Evolutionary conservation across 164 flowering plant genomes (phyloP).

Genomic region (Stephania yunnanensis): DNA sequence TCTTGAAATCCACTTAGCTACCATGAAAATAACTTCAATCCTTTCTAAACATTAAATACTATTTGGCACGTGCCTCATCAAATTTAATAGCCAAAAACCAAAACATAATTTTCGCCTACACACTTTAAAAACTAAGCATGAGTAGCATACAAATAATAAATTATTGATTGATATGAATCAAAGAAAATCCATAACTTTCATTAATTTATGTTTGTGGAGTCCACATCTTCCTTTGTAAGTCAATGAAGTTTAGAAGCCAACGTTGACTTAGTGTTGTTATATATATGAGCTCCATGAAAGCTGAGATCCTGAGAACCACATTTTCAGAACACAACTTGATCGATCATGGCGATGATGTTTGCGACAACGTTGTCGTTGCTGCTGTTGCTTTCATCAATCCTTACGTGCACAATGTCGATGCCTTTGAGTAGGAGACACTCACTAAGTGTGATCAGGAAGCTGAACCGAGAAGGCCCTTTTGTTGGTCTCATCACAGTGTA

Average conservation of each 20-base stretch:
- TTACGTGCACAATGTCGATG: not conserved
- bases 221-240: too few relatives aligned
- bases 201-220: not conserved
- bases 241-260: not conserved
- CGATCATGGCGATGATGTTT: not conserved
- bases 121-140: too few relatives aligned
- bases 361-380: not conserved
- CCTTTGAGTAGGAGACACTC: slow-evolving; percentile 1
- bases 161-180: too few relatives aligned
- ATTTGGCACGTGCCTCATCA: too few relatives aligned
- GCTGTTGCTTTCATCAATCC: not conserved
- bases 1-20: too few relatives aligned
- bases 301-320: not conserved
- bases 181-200: not conserved
- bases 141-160: too few relatives aligned
- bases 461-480: slow-evolving; percentile 6
- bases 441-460: not conserved
- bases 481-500: slow-evolving; percentile 8
- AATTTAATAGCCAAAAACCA: too few relatives aligned
- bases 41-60: too few relatives aligned
- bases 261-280: not conserved
- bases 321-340: not conserved
- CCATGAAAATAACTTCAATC: too few relatives aligned
- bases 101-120: too few relatives aligned
- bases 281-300: not conserved